A percentile compares a stretch with the other conserved stretches of the same genome.
phyloP scores from a whole-genome alignment of 2,329 filamentous ascomycete genomes.

The Ophiostoma novo-ulmi region DNA sequence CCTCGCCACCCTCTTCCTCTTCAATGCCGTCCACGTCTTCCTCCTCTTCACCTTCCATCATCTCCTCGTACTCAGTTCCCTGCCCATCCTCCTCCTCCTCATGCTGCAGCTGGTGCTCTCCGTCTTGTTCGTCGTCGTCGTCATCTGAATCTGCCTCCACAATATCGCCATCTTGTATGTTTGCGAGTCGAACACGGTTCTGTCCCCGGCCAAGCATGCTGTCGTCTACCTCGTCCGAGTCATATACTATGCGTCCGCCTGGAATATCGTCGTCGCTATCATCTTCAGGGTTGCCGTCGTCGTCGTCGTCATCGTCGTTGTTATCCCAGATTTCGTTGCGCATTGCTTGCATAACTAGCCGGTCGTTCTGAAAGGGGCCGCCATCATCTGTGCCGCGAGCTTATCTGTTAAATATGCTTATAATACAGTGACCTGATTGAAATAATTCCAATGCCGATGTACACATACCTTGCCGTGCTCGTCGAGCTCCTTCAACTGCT shows the following conservation, averaged over 20 bases:
- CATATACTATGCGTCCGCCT: not conserved
- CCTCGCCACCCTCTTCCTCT: slow-evolving; percentile 19
- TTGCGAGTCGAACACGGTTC: not conserved
- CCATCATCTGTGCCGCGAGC: not conserved
- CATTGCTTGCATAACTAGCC: slow-evolving; percentile 5
- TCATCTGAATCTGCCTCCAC: not conserved
- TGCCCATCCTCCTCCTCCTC: not conserved
- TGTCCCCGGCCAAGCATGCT: not conserved
- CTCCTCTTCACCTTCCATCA: not conserved
- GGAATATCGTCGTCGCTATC: slow-evolving; percentile 21
- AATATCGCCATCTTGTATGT: not conserved
- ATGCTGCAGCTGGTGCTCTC: slow-evolving; percentile 20
- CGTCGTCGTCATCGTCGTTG: slow-evolving; percentile 1
- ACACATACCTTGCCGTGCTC: not conserved
- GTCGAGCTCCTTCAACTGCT: not conserved
- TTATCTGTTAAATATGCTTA: not conserved
- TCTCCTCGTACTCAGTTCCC: slow-evolving; percentile 10
- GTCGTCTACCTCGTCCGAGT: not conserved
- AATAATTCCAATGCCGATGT: not conserved
- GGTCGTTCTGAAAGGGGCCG: slow-evolving; percentile 5
- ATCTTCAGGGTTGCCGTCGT: slow-evolving; percentile 19
- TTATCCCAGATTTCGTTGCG: not conserved
- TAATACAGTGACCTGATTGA: not conserved
- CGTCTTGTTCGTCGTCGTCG: slow-evolving; percentile 20
- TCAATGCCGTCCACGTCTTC: not conserved